A percentile compares a stretch with the other conserved stretches of the same genome.
Conservation (phyloP, 192 early-diverging fungal genomes). For the Dimargaris cristalligena region DNA sequence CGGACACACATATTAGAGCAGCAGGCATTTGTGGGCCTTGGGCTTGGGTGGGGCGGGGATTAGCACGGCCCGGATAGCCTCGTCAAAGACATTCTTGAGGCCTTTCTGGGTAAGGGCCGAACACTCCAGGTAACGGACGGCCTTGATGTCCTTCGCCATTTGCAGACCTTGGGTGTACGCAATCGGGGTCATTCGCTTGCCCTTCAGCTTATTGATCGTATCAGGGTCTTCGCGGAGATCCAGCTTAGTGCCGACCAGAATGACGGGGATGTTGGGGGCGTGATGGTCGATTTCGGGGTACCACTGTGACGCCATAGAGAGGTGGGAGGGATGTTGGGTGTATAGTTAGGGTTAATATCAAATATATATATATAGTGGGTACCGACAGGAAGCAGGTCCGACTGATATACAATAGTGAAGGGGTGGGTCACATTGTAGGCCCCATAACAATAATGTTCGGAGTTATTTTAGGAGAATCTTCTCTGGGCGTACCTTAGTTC, state of each 20-base stretch:
- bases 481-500: slow-evolving; percentile 60
- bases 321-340: too few species aligned
- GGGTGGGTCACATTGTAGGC: too few species aligned
- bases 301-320: slow-evolving; percentile 73
- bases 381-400: too few species aligned
- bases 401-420: too few species aligned
- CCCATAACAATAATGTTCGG: slow-evolving; percentile 7
- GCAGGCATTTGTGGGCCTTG: slow-evolving; percentile 52
- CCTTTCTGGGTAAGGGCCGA: slow-evolving; percentile 96
- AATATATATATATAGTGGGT: too few species aligned
- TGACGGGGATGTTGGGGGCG: slow-evolving; percentile 78
- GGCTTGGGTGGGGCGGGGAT: slow-evolving; percentile 45
- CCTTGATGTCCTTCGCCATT: slow-evolving; percentile 76
- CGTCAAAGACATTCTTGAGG: slow-evolving; percentile 96
- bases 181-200: slow-evolving; percentile 78
- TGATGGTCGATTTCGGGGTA: slow-evolving; percentile 90
- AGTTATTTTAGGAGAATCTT: too few species aligned
- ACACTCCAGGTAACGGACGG: slow-evolving; percentile 91
- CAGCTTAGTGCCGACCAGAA: slow-evolving; percentile 93
- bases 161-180: slow-evolving; percentile 72
- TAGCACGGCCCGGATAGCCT: slow-evolving; percentile 89
- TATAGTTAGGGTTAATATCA: too few species aligned
- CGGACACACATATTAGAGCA: slow-evolving; percentile 39
- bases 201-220: slow-evolving; percentile 72
- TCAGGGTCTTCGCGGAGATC: slow-evolving; percentile 90